Base-by-base conservation (phyloP, 2,329 filamentous ascomycete species). In the Fusarium abutilonis region DNA sequence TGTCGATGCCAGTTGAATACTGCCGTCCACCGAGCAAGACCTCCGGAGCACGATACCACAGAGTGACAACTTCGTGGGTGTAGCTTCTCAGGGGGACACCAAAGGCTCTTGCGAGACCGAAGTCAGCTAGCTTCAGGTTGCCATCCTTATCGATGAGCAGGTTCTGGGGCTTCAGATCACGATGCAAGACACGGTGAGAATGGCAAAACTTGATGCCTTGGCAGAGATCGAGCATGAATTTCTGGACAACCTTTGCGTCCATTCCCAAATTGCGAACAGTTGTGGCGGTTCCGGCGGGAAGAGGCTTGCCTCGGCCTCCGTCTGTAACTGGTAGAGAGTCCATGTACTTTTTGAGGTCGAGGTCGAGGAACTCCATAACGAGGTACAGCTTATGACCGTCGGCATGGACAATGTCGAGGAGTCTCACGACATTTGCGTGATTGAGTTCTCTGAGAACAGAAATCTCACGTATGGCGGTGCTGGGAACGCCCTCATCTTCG, bases 331-430 rank as follows among this genome's bases (percentile, higher is more conserved):
- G 92, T 38, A 96, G 83, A 5, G 92, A 86, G 77, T 97, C 93
- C 92, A 97, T 97, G 78, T 96, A 97, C 77, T 96, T 96, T 80
- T 97, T 97, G 68, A 97, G 82, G 72, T 97, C 93, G 51, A 94
- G 83, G 72, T 96, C 93, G 66, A 97, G 89, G 77, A 91, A 97
- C 75, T 97, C 93, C 67, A 93, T 91, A 66, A 97, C 93, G 41
- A 97, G 89, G 77, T 96, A 97, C 42, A 97, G 87, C 80, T 97
- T 97, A 80, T 97, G 92, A 53, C 93, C 92, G 74, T 97, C 93
- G 72, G 93, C 92, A 75, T 97, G 93, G 45, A 97, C 92, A 65
- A 97, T 97, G 80, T 97, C 96, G 72, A 93, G 78, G 40, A 97
- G 86, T 60, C 87, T 87, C 57, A 97, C 91, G 70, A 97, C 95